A percentile compares a stretch with the other conserved stretches of the same genome.
phyloP scores from a whole-genome alignment of 1,284 basidiomycete genomes.

The Ganoderma sinense region DNA sequence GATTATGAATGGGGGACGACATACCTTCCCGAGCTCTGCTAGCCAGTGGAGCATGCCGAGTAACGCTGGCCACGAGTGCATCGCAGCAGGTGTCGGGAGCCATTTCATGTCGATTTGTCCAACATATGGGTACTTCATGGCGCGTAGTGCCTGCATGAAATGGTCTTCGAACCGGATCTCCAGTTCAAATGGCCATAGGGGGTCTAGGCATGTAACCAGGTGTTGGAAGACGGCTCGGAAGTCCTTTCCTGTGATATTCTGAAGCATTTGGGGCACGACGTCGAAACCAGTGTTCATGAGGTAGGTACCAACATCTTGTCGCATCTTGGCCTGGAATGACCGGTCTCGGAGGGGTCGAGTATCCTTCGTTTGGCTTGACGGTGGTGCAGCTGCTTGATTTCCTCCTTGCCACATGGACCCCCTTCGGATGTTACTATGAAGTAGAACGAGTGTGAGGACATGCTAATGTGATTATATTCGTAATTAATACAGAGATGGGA shows the following conservation, averaged over 20 bases:
- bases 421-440: slow-evolving; percentile 61
- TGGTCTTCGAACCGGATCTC: slow-evolving; percentile 82
- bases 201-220: slow-evolving; percentile 78
- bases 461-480: neutral
- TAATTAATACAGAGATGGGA: neutral
- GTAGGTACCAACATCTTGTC: slow-evolving; percentile 76
- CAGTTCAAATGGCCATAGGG: slow-evolving; percentile 63
- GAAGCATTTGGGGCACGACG: slow-evolving; percentile 68
- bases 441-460: neutral
- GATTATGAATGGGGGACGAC: slow-evolving; percentile 19
- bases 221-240: slow-evolving; percentile 84
- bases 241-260: slow-evolving; percentile 82
- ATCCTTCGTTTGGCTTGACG: slow-evolving; percentile 69
- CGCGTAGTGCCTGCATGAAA: slow-evolving; percentile 75
- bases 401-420: slow-evolving; percentile 71
- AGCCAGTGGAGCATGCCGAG: slow-evolving; percentile 90
- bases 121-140: slow-evolving; percentile 79
- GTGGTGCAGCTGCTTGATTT: slow-evolving; percentile 51
- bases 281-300: slow-evolving; percentile 70
- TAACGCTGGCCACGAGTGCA: slow-evolving; percentile 85
- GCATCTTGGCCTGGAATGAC: slow-evolving; percentile 75
- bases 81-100: slow-evolving; percentile 84
- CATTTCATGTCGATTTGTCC: slow-evolving; percentile 81
- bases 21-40: slow-evolving; percentile 80
- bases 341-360: slow-evolving; percentile 77